phyloP scores from a whole-genome alignment of 441 rosid species.

The Capsella rubella region DNA sequence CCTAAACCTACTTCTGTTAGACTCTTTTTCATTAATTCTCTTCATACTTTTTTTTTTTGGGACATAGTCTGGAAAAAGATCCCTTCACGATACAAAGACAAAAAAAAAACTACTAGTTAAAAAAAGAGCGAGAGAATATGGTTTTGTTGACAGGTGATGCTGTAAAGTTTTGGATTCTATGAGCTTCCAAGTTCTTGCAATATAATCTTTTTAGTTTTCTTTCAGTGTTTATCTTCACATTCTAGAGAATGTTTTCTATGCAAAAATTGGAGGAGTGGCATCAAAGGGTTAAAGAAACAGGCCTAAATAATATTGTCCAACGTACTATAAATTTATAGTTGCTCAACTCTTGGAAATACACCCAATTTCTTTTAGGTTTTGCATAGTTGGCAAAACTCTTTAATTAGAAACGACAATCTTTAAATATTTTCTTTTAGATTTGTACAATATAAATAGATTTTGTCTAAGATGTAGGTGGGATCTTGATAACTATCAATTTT shows the following conservation, averaged over 20 bases:
- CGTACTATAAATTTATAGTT: not conserved
- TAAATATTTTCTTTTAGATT: not conserved
- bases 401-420: too few species aligned
- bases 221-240: not conserved
- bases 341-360: conserved; percentile 28
- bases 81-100: not conserved
- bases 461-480: conserved; percentile 38
- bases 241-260: not conserved
- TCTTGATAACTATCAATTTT: conserved; percentile 36
- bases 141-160: conserved; percentile 24
- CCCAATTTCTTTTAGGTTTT: too few species aligned
- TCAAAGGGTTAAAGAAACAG: not conserved
- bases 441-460: conserved; percentile 14
- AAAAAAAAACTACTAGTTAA: too few species aligned
- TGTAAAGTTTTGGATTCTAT: not conserved
- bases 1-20: conserved; percentile 36
- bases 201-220: not conserved
- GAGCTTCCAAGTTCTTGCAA: conserved; percentile 17
- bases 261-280: not conserved
- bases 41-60: not conserved
- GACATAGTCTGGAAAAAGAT: conserved; percentile 19
- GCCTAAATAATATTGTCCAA: not conserved
- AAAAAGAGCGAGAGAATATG: not conserved
- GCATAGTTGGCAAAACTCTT: too few species aligned
- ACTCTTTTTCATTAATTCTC: conserved; percentile 16